Percentiles rank a stretch among this genome's conserved stretches.
Conservation (phyloP, 164 flowering plant genomes). For the Liquidambar formosana region DNA sequence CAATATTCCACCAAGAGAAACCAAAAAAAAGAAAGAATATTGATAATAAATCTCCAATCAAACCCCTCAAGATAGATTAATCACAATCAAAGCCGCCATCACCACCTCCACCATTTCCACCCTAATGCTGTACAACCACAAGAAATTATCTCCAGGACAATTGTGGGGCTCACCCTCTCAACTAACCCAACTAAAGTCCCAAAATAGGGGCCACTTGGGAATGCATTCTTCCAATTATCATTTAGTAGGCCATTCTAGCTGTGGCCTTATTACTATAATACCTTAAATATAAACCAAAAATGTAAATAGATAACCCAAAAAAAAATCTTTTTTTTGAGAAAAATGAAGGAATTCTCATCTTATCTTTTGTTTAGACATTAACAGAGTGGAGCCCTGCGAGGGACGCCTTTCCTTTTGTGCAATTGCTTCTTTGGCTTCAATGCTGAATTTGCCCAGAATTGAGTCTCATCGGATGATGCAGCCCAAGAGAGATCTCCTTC, state of each 20-base stretch:
- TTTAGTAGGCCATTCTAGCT: neutral
- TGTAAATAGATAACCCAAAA: neutral
- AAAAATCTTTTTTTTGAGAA: too few relatives aligned
- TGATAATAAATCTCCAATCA: neutral
- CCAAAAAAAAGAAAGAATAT: neutral
- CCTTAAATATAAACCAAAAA: conserved; percentile 4
- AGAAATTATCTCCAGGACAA: neutral
- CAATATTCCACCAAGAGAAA: neutral
- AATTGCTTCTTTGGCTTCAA: conserved; percentile 43
- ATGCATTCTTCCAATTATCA: neutral
- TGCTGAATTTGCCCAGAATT: conserved; percentile 3
- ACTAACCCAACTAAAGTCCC: conserved; percentile 20
- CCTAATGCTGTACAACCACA: conserved; percentile 20
- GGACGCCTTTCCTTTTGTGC: conserved; percentile 58
- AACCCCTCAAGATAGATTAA: neutral
- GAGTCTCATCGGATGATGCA: conserved; percentile 18
- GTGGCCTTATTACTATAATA: neutral
- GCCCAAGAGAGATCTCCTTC: conserved; percentile 12
- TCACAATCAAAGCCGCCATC: neutral
- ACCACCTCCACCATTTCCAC: neutral
- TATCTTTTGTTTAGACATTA: conserved; percentile 5
- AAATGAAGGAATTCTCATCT: neutral
- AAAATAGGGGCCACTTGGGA: conserved; percentile 6
- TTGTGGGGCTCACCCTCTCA: conserved; percentile 16
- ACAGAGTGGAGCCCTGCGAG: conserved; percentile 49